Base-by-base conservation (phyloP, 1,284 basidiomycete species). In the Ganoderma sinense region DNA sequence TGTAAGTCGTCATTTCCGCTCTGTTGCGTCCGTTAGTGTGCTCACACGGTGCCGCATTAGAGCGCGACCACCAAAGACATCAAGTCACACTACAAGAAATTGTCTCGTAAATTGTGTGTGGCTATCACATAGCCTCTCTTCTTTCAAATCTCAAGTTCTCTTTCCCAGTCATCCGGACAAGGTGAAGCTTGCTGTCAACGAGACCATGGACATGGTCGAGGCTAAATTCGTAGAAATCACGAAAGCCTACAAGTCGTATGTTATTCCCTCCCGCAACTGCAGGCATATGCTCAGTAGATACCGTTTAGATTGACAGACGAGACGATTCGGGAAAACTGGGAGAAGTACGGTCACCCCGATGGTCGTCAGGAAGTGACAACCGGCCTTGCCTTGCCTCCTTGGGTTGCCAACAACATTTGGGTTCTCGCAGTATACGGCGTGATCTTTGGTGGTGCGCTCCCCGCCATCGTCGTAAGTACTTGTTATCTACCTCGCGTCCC, bases 201-300 rank as follows among this genome's bases (percentile, higher is more conserved):
- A 97, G 77, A 99, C 97, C 0, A 87, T 94, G 68, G 97, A 98
- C 76, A 87, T 91, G n/a, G 96, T 95, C 43, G 94, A 96, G 75
- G 86, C 91, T 64, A 91, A 93, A 74, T 99, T 97, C 80, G 95
- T 99, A 51, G 91, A 96, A 61, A 85, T 99, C 58, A 99, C 98
- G 31, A 99, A 99, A 82, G 98, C 98, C 0, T 99, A 99, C 86
- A 99, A 99, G 86, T 82, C 97, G 89, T 95, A 74, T 71, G 90
- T 82, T 48, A n/a, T n/a, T 26, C 26, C 4, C 7, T 0, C 4
- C 11, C 16, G 2, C 20, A 20, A 18, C 0, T 45, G 23, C 20
- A 31, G 36, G 48, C 29, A 45, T 36, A 51, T 60, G 14, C 31
- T 29, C 56, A 8, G 13, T 14, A 14, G 11, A n/a, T 36, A 18